phyloP scores from a whole-genome alignment of 2,329 filamentous ascomycete species.

The Colletotrichum euphorbiae region DNA sequence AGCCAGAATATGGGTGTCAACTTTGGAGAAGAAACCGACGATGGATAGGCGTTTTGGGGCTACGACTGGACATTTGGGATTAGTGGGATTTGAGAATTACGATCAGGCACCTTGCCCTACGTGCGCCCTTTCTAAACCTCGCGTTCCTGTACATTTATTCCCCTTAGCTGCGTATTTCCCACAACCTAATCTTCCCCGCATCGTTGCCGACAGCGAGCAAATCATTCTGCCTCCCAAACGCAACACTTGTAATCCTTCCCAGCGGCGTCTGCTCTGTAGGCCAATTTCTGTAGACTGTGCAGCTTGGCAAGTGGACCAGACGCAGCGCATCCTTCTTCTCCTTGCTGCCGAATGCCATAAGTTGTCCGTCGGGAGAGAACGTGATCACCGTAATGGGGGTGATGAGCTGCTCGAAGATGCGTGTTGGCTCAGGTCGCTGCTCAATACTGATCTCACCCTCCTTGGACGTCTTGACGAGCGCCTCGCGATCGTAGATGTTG shows the following conservation, averaged over 20 bases:
- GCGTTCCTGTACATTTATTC: not conserved
- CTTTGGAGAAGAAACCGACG: not conserved
- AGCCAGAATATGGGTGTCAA: not conserved
- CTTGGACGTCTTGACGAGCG: conserved; percentile 59
- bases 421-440: conserved; percentile 76
- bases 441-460: conserved; percentile 65
- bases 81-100: conserved; percentile 2
- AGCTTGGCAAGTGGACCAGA: conserved; percentile 89
- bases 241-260: conserved; percentile 81
- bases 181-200: conserved; percentile 85
- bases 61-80: conserved; percentile 18
- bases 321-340: conserved; percentile 91
- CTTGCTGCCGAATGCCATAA: conserved; percentile 86
- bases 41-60: not conserved
- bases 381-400: conserved; percentile 83
- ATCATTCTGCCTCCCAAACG: conserved; percentile 74
- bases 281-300: conserved; percentile 97
- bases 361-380: conserved; percentile 90
- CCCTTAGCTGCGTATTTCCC: conserved; percentile 81
- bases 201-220: conserved; percentile 90
- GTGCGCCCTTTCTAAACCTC: conserved; percentile 10
- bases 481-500: conserved; percentile 89
- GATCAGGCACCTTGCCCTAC: not conserved
- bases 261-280: conserved; percentile 90
- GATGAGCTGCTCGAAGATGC: conserved; percentile 85